Evolutionary conservation across 1,284 basidiomycete genomes (phyloP).

Genomic region (Abortiporus biennis): DNA sequence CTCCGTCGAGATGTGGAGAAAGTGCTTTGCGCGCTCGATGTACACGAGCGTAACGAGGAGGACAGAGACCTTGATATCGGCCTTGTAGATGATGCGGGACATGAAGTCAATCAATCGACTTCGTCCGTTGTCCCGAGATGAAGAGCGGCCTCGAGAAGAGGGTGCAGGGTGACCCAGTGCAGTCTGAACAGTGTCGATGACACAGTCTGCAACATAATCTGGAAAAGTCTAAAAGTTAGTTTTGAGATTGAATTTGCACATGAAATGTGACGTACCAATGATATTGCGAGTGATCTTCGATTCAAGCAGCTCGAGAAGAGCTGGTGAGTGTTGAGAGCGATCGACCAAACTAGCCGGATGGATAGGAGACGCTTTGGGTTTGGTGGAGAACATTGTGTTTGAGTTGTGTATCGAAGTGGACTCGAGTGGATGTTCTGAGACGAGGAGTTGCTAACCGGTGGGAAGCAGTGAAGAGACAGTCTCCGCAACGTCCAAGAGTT

Average conservation of each 20-base stretch:
- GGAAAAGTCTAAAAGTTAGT: no score
- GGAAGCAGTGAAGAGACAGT: neutral
- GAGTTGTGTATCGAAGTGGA: neutral
- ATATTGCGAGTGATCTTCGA: slow-evolving; percentile 51
- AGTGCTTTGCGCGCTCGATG: slow-evolving; percentile 63
- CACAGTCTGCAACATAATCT: slow-evolving; percentile 65
- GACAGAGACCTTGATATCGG: slow-evolving; percentile 59
- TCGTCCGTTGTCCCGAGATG: slow-evolving; percentile 41
- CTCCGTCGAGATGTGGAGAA: slow-evolving; percentile 68
- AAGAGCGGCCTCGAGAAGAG: slow-evolving; percentile 43
- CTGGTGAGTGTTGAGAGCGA: slow-evolving; percentile 50
- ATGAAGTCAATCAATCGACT: slow-evolving; percentile 55
- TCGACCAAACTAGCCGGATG: slow-evolving; percentile 51
- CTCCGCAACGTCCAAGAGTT: neutral
- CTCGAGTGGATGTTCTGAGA: neutral
- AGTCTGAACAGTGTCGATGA: slow-evolving; percentile 60
- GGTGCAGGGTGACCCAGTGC: slow-evolving; percentile 59
- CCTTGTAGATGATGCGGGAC: slow-evolving; percentile 55
- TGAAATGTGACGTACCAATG: neutral
- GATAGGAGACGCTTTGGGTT: neutral
- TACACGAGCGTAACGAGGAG: slow-evolving; percentile 64
- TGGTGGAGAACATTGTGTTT: neutral
- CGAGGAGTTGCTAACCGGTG: neutral
- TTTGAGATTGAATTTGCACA: no score
- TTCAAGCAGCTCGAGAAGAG: slow-evolving; percentile 56